Evolutionary conservation across 495 filamentous ascomycete species (phyloP), one percentile per base, ranked within the genome.

Genomic region (Penicillium malachiteum): DNA sequence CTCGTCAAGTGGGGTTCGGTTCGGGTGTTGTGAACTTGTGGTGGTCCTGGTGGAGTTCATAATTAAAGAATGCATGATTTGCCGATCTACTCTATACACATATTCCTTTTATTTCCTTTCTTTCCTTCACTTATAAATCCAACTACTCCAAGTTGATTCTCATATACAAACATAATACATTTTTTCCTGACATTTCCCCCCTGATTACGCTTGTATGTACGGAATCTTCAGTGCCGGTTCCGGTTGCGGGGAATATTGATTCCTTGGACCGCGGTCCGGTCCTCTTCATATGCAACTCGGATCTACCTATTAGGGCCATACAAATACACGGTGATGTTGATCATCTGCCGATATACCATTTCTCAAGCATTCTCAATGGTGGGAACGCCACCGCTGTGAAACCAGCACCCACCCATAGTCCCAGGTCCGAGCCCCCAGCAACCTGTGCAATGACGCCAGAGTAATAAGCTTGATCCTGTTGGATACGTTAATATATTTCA

Each of bases 401-500:
- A 9, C 59, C 74, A 13, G 69, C 60, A 5, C 66, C 75, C 1
- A 79, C 54, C 75, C 75, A 80, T 2, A 78, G 55, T 1, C 78
- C 78, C 51, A 80, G 52, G 43, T 77, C 73, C 40, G 68, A 65
- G 0, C 69, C 71, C 3, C 64, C 67, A 5, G 70, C 59, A 40
- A 78, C 50, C 10, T 60, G 56, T 21, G 77, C 77, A 54, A 81
- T 61, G 5, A 74, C 71, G 5, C 79, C 79, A n/a, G 60, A 68
- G 52, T 78, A 81, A 52, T 75, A 81, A 14, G 66, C 59, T 71
- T 81, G 79, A 35, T 75, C 60, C 74, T 77, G 30, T 39, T 45
- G 10, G n/a, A 30, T 5, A 3, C 9, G 26, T 59, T 9, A 55
- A 56, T n/a, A 46, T 10, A 5, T 33, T 12, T 14, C 5, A 26